Evolutionary conservation across 2,329 filamentous ascomycete genomes (phyloP), one percentile per base, ranked within the genome.

Genomic region (Arthrinium phaeospermum): DNA sequence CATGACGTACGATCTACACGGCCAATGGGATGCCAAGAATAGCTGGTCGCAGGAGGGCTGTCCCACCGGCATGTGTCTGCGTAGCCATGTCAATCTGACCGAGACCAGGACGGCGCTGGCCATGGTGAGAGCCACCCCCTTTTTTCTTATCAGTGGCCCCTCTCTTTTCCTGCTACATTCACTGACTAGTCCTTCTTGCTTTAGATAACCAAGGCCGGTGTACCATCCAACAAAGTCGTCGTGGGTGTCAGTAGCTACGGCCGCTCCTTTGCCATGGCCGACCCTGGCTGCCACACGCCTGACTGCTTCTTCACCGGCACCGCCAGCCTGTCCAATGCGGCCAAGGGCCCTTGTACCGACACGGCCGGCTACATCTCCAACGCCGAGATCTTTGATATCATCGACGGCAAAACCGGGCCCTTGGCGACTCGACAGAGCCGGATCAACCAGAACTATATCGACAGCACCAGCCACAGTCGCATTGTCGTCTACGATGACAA

Each of bases 11-110:
- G 80, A 82, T 64, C 71, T 82, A 0, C 80, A 82, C n/a, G 61
- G 61, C 1, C 76, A 81, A 71, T 81, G 77, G 72, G 72, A 73
- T 34, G 44, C 34, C 34, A 70, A 19, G 13, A 73, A 71, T 34
- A 49, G 37, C n/a, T 68, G 37, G 16, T 14, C 68, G 4, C 24
- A 61, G 22, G 22, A 49, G 13, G 64, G 71, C 2, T 72, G 71
- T 27, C 22, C 57, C 12, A 27, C n/a, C 12, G 78, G 79, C 1
- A 77, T 76, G 47, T 80, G 84, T 67, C 77, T 85, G 1, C 80
- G 81, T 0, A 80, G 77, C 0, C 82, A 84, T 72, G 76, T 84
- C 73, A 85, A 85, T 76, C 70, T 78, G 61, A 85, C 83, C 1
- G 82, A 85, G 70, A 83, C 81, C 0, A 69, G 72, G 0, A 74